Conservation (phyloP, 2,329 filamentous ascomycete genomes). For the Alternaria postmessia region DNA sequence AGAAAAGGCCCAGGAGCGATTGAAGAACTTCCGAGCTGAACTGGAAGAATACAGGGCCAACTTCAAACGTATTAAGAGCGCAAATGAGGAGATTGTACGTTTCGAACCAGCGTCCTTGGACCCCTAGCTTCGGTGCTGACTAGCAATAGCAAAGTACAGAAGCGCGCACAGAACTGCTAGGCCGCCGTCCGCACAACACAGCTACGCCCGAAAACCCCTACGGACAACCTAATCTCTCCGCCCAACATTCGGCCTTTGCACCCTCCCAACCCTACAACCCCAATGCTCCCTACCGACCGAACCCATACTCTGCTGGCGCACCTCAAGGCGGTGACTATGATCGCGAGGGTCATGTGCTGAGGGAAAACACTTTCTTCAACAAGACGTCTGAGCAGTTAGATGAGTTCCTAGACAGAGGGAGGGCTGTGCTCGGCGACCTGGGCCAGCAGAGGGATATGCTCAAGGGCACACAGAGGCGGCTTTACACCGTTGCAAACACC, state of each 20-base stretch:
- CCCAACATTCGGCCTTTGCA: slow-evolving; percentile 42
- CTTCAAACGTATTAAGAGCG: slow-evolving; percentile 78
- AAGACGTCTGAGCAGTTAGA: slow-evolving; percentile 86
- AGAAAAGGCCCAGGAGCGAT: slow-evolving; percentile 84
- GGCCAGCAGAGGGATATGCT: slow-evolving; percentile 91
- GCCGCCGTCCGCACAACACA: slow-evolving; percentile 78
- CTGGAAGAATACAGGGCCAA: slow-evolving; percentile 80
- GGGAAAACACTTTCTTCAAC: slow-evolving; percentile 87
- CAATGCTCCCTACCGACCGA: slow-evolving; percentile 49
- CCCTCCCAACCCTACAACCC: slow-evolving; percentile 40
- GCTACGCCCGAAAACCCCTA: slow-evolving; percentile 95
- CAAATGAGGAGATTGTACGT: slow-evolving; percentile 75
- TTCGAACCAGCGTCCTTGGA: slow-evolving; percentile 1
- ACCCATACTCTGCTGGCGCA: slow-evolving; percentile 51
- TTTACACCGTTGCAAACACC: slow-evolving; percentile 94
- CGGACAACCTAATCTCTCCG: slow-evolving; percentile 53
- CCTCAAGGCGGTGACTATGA: slow-evolving; percentile 62
- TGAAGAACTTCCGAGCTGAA: slow-evolving; percentile 85
- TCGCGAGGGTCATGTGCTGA: slow-evolving; percentile 82
- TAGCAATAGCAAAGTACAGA: slow-evolving; percentile 63
- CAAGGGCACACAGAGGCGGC: slow-evolving; percentile 88
- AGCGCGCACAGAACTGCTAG: slow-evolving; percentile 83
- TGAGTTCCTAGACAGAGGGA: slow-evolving; percentile 89
- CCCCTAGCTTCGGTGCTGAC: slow-evolving; percentile 10
- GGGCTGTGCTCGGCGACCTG: slow-evolving; percentile 88